Evolutionary conservation across 2,329 filamentous ascomycete genomes (phyloP).

Genomic region (Cryphonectria nitschkei): DNA sequence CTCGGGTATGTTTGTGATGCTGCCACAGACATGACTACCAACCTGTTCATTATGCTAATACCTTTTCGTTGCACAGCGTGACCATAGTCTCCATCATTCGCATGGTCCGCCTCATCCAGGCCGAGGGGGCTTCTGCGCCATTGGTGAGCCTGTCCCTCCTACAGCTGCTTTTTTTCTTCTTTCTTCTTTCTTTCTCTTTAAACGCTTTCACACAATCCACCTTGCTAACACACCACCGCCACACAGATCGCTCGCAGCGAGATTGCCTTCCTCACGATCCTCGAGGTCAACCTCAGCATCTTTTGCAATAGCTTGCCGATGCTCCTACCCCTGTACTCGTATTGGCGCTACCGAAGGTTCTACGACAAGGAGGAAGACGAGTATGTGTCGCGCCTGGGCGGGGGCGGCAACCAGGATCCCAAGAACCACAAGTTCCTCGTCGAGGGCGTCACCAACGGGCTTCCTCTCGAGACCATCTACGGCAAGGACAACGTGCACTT

Average conservation of each 20-base stretch:
- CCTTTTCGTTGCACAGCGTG: conserved; percentile 7
- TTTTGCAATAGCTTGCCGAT: conserved; percentile 27
- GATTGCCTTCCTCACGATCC: conserved; percentile 9
- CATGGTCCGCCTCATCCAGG: not conserved
- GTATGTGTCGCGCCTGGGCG: conserved; percentile 24
- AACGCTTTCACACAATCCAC: too few relatives aligned
- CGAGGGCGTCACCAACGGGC: conserved; percentile 22
- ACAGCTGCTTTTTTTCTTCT: not conserved
- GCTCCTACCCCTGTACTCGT: conserved; percentile 25
- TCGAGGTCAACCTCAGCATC: conserved; percentile 23
- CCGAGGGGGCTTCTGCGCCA: not conserved
- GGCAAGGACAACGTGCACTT: conserved; percentile 23
- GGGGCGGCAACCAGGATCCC: not conserved
- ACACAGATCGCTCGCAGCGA: not conserved
- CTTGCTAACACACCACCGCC: not conserved
- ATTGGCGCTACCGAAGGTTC: conserved; percentile 24
- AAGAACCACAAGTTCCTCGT: conserved; percentile 16
- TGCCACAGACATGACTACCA: not conserved
- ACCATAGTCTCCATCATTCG: conserved; percentile 22
- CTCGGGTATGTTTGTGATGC: conserved; percentile 9
- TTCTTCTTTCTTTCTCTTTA: too few relatives aligned
- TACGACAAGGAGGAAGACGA: conserved; percentile 22
- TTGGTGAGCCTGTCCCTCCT: not conserved
- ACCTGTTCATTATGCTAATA: not conserved
- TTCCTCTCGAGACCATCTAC: conserved; percentile 27